phyloP scores from a whole-genome alignment of 2,329 filamentous ascomycete species.

The Epichloe brachyelytri region DNA sequence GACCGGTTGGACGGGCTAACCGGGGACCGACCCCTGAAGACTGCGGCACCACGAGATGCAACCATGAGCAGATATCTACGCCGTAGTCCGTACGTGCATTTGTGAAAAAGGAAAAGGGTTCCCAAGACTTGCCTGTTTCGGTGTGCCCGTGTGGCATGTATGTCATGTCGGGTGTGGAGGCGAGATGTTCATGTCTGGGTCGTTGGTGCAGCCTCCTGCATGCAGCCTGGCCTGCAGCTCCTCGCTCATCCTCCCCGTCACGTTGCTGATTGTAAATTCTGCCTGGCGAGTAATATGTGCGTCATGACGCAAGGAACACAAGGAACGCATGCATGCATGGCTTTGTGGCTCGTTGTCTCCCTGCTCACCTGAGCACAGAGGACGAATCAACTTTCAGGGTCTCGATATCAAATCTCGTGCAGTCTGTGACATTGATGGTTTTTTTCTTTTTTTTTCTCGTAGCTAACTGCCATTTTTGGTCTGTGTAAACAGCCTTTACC shows the following conservation, averaged over 20 bases:
- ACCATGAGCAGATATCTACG: too few relatives aligned
- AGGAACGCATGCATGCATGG: neutral
- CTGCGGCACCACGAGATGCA: too few relatives aligned
- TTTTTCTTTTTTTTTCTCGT: neutral
- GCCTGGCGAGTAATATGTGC: neutral
- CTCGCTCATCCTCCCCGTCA: neutral
- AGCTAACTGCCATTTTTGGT: neutral
- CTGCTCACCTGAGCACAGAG: neutral
- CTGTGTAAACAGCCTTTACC: neutral
- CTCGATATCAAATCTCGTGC: neutral
- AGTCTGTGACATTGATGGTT: neutral
- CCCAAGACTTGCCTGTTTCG: too few relatives aligned
- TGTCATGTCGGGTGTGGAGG: neutral
- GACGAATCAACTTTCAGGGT: neutral
- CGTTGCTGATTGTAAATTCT: conserved; percentile 1
- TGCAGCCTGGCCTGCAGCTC: conserved; percentile 1
- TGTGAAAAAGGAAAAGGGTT: too few relatives aligned
- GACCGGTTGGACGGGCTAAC: too few relatives aligned
- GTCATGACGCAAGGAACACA: neutral
- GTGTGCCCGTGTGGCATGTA: neutral
- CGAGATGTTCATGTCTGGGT: neutral
- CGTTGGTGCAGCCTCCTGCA: too few relatives aligned
- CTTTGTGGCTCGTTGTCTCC: neutral
- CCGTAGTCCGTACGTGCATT: too few relatives aligned
- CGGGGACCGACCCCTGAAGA: too few relatives aligned